These are phyloP conservation scores for Pascua sp. DNA, from an alignment of 1,284 basidiomycete species.

Conservation along the genomic window DNA sequence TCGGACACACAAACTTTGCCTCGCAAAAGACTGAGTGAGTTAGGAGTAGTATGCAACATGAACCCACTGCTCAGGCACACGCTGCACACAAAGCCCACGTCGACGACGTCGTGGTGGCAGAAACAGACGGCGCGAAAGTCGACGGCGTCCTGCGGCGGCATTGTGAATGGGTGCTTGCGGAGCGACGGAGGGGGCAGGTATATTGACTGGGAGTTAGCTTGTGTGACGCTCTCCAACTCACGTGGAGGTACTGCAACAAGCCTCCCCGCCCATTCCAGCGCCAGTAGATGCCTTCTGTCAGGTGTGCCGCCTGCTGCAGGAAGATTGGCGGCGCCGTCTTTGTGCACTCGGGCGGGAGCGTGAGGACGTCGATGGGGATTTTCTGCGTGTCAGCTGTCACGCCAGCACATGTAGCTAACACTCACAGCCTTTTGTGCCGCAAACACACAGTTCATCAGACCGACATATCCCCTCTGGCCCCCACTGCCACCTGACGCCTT, in stretches of 20 bases:
- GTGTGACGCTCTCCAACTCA: too few relatives aligned
- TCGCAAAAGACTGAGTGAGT: conserved; percentile 74
- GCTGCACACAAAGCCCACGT: conserved; percentile 96
- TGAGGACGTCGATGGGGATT: conserved; percentile 93
- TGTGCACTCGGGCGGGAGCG: conserved; percentile 67
- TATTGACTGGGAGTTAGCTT: conserved; percentile 62
- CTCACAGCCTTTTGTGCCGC: conserved; percentile 91
- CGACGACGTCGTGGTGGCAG: conserved; percentile 94
- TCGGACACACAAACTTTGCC: conserved; percentile 86
- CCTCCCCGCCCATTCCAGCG: conserved; percentile 66
- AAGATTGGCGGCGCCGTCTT: conserved; percentile 73
- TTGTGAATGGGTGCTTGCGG: conserved; percentile 66
- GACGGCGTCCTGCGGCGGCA: conserved; percentile 89
- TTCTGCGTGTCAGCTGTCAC: conserved; percentile 57
- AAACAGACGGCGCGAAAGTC: conserved; percentile 98
- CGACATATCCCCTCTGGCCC: conserved; percentile 58
- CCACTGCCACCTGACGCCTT: conserved; percentile 18
- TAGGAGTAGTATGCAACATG: background rate
- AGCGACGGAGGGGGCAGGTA: conserved; percentile 81
- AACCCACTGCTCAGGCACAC: conserved; percentile 85
- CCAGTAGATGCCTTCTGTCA: conserved; percentile 92
- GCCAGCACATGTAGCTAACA: too few relatives aligned
- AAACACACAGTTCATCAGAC: conserved; percentile 99
- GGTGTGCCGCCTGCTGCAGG: conserved; percentile 91
- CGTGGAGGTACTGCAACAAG: conserved; percentile 81